Conservation (phyloP, 805 yeast genomes). For the Cyberlindnera amylophila region DNA sequence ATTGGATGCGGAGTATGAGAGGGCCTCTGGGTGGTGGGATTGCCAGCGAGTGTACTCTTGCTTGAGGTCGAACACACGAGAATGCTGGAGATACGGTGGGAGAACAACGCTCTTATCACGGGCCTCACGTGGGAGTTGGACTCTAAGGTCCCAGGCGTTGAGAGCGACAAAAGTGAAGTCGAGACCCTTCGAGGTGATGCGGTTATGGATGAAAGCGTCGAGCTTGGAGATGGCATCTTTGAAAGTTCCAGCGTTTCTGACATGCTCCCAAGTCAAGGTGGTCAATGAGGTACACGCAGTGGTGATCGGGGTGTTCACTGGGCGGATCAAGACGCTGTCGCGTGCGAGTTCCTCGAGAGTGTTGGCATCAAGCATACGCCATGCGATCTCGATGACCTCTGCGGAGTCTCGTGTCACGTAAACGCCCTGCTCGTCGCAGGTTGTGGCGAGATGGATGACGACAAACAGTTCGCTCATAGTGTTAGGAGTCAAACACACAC, state of each 20-base stretch:
- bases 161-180: slow-evolving; percentile 66
- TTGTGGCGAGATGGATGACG: slow-evolving; percentile 57
- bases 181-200: slow-evolving; percentile 36
- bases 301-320: slow-evolving; percentile 63
- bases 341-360: slow-evolving; percentile 40
- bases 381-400: slow-evolving; percentile 64
- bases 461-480: slow-evolving; percentile 46
- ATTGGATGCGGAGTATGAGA: slow-evolving; percentile 29
- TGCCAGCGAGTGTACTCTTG: slow-evolving; percentile 75
- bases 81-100: slow-evolving; percentile 72
- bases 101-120: slow-evolving; percentile 67
- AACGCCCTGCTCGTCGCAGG: slow-evolving; percentile 61
- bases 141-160: slow-evolving; percentile 68
- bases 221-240: slow-evolving; percentile 58
- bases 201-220: slow-evolving; percentile 46
- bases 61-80: slow-evolving; percentile 71
- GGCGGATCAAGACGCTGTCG: slow-evolving; percentile 52
- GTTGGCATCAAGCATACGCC: slow-evolving; percentile 57
- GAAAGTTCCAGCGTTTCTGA: slow-evolving; percentile 53
- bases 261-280: slow-evolving; percentile 57
- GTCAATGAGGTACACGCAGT: slow-evolving; percentile 49
- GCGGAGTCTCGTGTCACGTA: slow-evolving; percentile 62
- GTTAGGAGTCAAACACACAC: too few species aligned
- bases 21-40: slow-evolving; percentile 51
- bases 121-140: slow-evolving; percentile 77